phyloP scores from a whole-genome alignment of 441 rosid genomes.

The Brassica balearica region DNA sequence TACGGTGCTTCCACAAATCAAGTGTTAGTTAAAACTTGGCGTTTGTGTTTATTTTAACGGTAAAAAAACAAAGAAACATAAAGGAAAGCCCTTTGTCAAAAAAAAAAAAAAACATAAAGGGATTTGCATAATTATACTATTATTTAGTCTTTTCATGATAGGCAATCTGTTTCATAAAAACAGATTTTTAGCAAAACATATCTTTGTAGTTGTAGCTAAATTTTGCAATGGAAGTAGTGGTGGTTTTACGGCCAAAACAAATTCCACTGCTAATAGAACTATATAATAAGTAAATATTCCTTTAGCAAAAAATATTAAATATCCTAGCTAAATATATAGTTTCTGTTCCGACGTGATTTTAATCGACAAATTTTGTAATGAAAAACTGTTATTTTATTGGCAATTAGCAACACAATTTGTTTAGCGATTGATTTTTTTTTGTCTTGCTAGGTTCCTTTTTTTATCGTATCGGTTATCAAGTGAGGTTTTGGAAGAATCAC shows the following conservation, averaged over 20 bases:
- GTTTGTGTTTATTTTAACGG: neutral
- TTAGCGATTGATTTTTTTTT: no score
- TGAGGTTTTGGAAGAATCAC: no score
- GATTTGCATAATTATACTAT: neutral
- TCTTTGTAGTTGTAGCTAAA: neutral
- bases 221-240: neutral
- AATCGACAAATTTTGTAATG: neutral
- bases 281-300: neutral
- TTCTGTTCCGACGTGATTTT: neutral
- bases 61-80: neutral
- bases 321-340: neutral
- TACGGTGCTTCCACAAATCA: no score
- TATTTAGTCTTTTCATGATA: neutral
- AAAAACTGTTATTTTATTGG: neutral
- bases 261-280: neutral
- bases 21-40: neutral
- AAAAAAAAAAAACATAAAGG: neutral
- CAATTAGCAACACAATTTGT: neutral
- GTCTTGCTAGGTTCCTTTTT: no score
- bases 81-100: neutral
- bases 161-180: neutral
- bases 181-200: neutral
- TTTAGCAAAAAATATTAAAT: neutral
- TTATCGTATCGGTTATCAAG: no score
- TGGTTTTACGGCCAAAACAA: neutral